Percentiles rank a stretch among this genome's conserved stretches.
phyloP scores from a whole-genome alignment of 139 green algal genomes.

The Micromonas pusilla region DNA sequence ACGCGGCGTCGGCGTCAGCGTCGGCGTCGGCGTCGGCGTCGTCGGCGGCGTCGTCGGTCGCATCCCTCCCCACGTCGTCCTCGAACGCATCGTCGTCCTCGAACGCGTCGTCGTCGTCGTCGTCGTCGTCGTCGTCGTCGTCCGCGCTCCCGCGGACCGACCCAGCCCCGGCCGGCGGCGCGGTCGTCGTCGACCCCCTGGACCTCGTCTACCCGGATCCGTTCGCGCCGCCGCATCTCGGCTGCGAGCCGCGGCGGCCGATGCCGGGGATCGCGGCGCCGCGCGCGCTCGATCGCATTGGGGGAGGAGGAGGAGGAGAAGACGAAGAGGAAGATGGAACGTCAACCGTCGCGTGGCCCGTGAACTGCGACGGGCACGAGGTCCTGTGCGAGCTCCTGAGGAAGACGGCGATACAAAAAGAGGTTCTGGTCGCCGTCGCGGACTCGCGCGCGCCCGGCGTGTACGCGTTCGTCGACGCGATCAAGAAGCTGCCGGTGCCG shows the following conservation, averaged over 20 bases:
- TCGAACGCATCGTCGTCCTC: no score
- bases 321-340: no score
- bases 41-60: no score
- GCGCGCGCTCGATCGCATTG: neutral
- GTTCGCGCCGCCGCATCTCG: neutral
- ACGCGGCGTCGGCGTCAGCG: no score
- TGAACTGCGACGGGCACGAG: slow-evolving; percentile 8
- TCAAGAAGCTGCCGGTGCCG: slow-evolving; percentile 11
- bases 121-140: no score
- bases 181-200: neutral
- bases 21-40: no score
- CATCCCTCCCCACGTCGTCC: no score
- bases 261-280: neutral
- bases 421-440: slow-evolving; percentile 35
- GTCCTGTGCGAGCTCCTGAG: slow-evolving; percentile 23
- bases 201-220: neutral
- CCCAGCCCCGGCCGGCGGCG: no score
- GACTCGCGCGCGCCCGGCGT: slow-evolving; percentile 29
- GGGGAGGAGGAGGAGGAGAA: no score
- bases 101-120: no score
- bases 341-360: slow-evolving; percentile 8
- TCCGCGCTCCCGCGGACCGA: no score
- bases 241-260: neutral
- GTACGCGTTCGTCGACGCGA: slow-evolving; percentile 24
- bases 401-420: slow-evolving; percentile 19